Percentiles rank a stretch among this genome's conserved stretches.
These are phyloP conservation scores for Gastrolobium bilobum DNA, from an alignment of 306 rosid species.

Conservation along the genomic window DNA sequence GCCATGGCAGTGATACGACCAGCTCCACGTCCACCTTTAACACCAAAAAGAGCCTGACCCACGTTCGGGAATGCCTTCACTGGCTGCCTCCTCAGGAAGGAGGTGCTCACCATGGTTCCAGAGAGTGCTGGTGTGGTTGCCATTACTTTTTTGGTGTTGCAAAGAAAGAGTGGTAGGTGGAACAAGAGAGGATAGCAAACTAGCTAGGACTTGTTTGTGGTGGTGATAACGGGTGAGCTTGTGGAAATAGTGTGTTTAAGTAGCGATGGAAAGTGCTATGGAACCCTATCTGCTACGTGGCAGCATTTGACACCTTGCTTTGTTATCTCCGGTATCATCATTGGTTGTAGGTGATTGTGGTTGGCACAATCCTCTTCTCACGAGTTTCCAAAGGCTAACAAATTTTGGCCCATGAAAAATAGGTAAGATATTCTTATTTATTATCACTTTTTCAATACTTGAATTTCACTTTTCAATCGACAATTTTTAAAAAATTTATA, in stretches of 20 bases:
- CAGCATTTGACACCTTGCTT: constrained; percentile 26
- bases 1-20: constrained; percentile 75
- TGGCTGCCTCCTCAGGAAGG: constrained; percentile 61
- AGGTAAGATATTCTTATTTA: too few relatives aligned
- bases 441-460: too few relatives aligned
- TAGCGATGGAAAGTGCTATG: not conserved
- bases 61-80: constrained; percentile 53
- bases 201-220: constrained; percentile 2
- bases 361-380: constrained; percentile 44
- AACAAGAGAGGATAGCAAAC: not conserved
- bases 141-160: constrained; percentile 45
- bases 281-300: constrained; percentile 73
- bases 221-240: constrained; percentile 40
- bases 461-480: too few relatives aligned
- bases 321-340: constrained; percentile 52
- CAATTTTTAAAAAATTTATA: too few relatives aligned
- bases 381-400: not conserved
- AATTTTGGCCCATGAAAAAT: not conserved
- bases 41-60: constrained; percentile 64
- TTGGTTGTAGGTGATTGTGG: constrained; percentile 42
- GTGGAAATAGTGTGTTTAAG: constrained; percentile 49
- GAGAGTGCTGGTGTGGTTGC: constrained; percentile 70
- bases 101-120: constrained; percentile 70
- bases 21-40: constrained; percentile 66
- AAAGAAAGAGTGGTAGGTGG: not conserved